These are phyloP conservation scores for Sporothrix mexicana DNA, from an alignment of 2,329 filamentous ascomycete species.

Conservation along the genomic window DNA sequence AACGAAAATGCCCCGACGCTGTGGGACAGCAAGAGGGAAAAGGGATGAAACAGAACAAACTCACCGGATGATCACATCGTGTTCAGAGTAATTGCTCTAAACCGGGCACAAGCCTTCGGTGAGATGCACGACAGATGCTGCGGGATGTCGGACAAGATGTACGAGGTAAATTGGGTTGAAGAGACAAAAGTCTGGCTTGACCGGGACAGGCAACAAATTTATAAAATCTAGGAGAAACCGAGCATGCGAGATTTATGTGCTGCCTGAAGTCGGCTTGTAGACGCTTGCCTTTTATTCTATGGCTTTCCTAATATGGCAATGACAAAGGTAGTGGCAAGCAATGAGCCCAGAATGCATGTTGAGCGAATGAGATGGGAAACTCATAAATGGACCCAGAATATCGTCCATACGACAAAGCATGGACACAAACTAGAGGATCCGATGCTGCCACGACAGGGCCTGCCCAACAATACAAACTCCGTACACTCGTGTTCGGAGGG, in stretches of 20 bases:
- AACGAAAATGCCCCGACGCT: not conserved
- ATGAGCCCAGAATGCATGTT: not conserved
- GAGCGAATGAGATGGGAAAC: not conserved
- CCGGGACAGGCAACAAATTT: not conserved
- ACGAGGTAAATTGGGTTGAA: not conserved
- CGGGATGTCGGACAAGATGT: not conserved
- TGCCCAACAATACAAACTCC: not conserved
- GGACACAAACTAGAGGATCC: conserved; percentile 19
- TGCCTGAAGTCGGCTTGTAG: not conserved
- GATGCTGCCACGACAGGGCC: conserved; percentile 28
- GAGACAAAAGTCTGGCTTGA: no score
- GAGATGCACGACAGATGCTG: not conserved
- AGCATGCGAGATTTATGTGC: not conserved
- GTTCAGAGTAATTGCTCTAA: not conserved
- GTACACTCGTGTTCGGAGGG: conserved; percentile 25
- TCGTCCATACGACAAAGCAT: not conserved
- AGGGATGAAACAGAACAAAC: conserved; percentile 14
- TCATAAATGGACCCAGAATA: not conserved
- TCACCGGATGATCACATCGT: not conserved
- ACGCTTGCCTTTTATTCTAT: not conserved
- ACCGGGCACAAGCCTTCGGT: not conserved
- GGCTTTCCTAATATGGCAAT: no score
- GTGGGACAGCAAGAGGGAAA: not conserved
- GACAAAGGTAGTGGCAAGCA: not conserved
- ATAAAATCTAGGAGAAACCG: not conserved